Evolutionary conservation across 441 rosid species (phyloP).

Genomic region (Adansonia madagascariensis): DNA sequence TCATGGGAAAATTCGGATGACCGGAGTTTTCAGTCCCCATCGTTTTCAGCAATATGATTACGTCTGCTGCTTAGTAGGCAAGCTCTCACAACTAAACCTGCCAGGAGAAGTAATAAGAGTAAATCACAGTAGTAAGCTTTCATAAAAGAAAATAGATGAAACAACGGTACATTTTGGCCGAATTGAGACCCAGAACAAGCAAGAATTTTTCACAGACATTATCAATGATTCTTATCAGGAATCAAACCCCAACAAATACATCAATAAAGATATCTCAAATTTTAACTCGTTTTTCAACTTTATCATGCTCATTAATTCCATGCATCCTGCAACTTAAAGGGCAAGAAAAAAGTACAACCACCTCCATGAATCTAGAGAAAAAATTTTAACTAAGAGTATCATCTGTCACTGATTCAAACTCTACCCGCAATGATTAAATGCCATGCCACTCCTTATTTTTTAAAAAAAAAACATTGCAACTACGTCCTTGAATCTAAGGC

Average conservation of each 20-base stretch:
- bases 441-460: background rate
- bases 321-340: background rate
- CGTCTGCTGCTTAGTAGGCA: conserved; percentile 30
- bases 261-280: conserved; percentile 13
- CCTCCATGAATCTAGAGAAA: conserved; percentile 11
- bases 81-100: conserved; percentile 49
- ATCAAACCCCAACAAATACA: background rate
- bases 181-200: background rate
- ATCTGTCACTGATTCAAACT: background rate
- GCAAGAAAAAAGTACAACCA: background rate
- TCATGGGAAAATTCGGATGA: conserved; percentile 60
- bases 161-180: background rate
- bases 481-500: conserved; percentile 7
- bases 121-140: background rate
- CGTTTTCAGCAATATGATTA: conserved; percentile 29
- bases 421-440: background rate
- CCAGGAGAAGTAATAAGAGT: conserved; percentile 30
- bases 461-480: background rate
- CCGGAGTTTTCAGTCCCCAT: conserved; percentile 84
- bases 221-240: background rate
- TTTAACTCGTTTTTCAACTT: background rate
- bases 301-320: background rate
- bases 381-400: background rate
- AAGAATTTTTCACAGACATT: background rate
- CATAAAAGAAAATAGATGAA: conserved; percentile 1